phyloP scores from a whole-genome alignment of 345 rosid species.

The Boechera stricta region DNA sequence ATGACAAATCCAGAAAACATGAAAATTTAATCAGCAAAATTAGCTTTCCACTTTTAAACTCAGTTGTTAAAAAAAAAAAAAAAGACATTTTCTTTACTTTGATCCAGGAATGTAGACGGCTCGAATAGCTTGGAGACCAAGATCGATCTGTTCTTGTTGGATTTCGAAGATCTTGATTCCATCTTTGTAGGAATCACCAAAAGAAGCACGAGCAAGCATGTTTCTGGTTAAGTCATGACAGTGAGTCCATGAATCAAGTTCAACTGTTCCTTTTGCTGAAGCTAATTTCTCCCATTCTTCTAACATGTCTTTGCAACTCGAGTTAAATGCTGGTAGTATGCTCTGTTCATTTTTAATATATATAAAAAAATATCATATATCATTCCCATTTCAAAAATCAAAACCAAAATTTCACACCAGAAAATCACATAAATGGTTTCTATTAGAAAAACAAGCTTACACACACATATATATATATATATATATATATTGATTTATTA shows the following conservation, averaged over 20 bases:
- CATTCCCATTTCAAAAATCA: constrained; percentile 8
- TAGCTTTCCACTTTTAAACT: not conserved
- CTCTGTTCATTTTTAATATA: constrained; percentile 33
- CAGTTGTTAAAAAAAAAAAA: not conserved
- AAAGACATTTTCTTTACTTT: constrained; percentile 21
- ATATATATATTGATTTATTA: not conserved
- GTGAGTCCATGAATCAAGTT: constrained; percentile 52
- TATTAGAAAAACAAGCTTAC: not conserved
- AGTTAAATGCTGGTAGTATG: constrained; percentile 44
- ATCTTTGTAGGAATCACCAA: constrained; percentile 52
- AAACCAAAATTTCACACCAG: not conserved
- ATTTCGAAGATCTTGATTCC: constrained; percentile 52
- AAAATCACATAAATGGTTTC: not conserved
- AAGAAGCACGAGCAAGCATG: constrained; percentile 55
- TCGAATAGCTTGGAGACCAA: constrained; percentile 43
- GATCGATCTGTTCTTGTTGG: constrained; percentile 48
- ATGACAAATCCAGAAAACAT: not conserved
- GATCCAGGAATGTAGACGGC: constrained; percentile 51
- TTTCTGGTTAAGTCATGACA: constrained; percentile 48
- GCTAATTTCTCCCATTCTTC: constrained; percentile 50
- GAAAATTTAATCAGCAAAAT: not conserved
- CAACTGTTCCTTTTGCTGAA: constrained; percentile 37
- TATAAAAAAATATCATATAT: not conserved
- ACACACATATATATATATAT: no score
- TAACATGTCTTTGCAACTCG: constrained; percentile 48